Conservation (phyloP, 163 green algal species). For the Volvox carteri region DNA sequence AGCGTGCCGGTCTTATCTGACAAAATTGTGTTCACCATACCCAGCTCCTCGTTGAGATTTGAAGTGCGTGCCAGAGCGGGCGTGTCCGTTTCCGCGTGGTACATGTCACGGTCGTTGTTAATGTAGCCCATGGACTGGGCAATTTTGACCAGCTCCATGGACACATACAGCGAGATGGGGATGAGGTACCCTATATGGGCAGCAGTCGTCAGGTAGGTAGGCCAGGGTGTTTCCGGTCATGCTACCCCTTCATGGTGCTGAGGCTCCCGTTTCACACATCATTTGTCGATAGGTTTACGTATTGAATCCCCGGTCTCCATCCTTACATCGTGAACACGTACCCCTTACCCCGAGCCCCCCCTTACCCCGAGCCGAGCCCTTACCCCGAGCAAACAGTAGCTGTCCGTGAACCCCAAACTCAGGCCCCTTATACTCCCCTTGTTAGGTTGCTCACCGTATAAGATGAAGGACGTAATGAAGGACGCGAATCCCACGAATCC, state of each 20-base stretch:
- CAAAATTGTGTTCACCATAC: slow-evolving; percentile 91
- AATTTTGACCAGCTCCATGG: slow-evolving; percentile 95
- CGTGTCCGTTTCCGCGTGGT: slow-evolving; percentile 86
- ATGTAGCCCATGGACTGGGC: slow-evolving; percentile 87
- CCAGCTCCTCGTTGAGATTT: slow-evolving; percentile 97
- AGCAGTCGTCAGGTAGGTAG: too few relatives aligned
- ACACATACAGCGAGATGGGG: slow-evolving; percentile 96
- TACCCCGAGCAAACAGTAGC: too few relatives aligned
- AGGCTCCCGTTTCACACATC: too few relatives aligned
- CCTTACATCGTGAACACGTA: too few relatives aligned
- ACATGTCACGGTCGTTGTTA: slow-evolving; percentile 86
- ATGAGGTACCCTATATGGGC: slow-evolving; percentile 86
- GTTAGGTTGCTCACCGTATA: slow-evolving; percentile 84
- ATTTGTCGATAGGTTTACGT: too few relatives aligned
- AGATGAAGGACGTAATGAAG: slow-evolving; percentile 90
- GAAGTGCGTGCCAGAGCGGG: slow-evolving; percentile 86
- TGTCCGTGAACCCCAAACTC: too few relatives aligned
- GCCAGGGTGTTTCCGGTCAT: too few relatives aligned
- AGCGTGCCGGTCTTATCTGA: slow-evolving; percentile 91
- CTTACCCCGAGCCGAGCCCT: too few relatives aligned
- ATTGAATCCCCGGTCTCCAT: too few relatives aligned
- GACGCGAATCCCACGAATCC: slow-evolving; percentile 73
- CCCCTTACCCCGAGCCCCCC: too few relatives aligned
- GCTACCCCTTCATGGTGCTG: too few relatives aligned
- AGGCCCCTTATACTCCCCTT: too few relatives aligned